These are phyloP conservation scores for Blastobotrys serpentis DNA, from an alignment of 1,139 yeast species.

Conservation along the genomic window DNA sequence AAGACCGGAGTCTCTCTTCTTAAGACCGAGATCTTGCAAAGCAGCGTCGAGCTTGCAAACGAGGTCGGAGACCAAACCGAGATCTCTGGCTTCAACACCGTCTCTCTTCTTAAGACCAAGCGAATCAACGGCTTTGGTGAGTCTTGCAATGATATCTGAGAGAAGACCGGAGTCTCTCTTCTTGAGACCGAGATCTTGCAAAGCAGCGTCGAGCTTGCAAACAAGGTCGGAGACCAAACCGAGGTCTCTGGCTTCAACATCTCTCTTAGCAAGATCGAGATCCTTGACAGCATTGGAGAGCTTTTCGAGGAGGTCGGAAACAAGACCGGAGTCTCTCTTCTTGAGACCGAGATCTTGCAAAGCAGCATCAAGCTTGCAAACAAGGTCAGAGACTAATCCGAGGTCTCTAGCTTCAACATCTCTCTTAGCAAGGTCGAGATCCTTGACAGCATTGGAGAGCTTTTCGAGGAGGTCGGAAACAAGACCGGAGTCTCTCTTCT, in stretches of 20 bases:
- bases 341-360: neutral
- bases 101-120: conserved; percentile 3
- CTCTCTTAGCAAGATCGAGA: neutral
- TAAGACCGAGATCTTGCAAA: neutral
- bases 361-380: neutral
- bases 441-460: conserved; percentile 2
- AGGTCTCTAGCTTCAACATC: neutral
- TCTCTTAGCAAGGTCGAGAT: neutral
- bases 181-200: neutral
- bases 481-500: neutral
- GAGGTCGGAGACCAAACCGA: neutral
- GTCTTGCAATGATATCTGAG: neutral
- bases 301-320: neutral
- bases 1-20: conserved; percentile 1
- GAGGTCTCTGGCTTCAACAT: neutral
- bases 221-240: neutral
- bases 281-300: neutral
- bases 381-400: neutral
- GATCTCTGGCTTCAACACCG: neutral
- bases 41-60: conserved; percentile 5
- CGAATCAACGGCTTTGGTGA: neutral
- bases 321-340: neutral
- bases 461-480: neutral
- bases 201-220: neutral
- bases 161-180: neutral